Base-by-base conservation (phyloP, 805 yeast species). In the Wickerhamomyces queroliae region DNA sequence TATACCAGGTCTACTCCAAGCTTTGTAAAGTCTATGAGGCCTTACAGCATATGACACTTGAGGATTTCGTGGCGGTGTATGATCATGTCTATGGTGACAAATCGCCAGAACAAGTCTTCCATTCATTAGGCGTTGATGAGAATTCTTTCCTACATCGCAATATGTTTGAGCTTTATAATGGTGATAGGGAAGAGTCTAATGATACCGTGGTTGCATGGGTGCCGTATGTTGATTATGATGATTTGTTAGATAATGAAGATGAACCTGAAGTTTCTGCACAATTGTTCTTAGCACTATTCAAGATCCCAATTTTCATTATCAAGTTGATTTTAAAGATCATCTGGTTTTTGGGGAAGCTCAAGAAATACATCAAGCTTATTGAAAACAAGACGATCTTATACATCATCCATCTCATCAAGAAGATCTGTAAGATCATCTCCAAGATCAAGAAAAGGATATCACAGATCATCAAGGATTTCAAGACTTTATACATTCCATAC, bases 51-150 rank as follows among this genome's bases (percentile, higher is more conserved):
- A 36, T 50, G 39, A 30, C 45, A 15, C 41, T 42, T 17, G 40
- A 38, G 30, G 56, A 53, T 29, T 50, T 38, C 29, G 32, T 44
- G 23, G 49, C 51, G 7, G 36, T 51, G 3, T 45, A 41, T 39
- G 49, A 49, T 18, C 36, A 44, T 26, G 16, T 52, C 18, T 37
- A 35, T 24, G 42, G 32, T 9, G 38, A 30, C 7, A 24, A 35
- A 8, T 33, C 24, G 19, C 34, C 33, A 12, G 40, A 35, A 1
- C 15, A 17, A 9, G 27, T 33, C 1, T 18, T 35, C 6, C 26
- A 35, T 7, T 10, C 7, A 21, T 12, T 31, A 17, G 35, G 33
- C 10, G 7, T 12, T 15, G 26, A 15, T 13, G 36, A 8, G 29
- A 29, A 17, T 24, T 31, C 20, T 35, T 17, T 10, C 8, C 29